Base-by-base conservation (phyloP, 139 green algal genomes). In the Volvox reticuliferus region DNA sequence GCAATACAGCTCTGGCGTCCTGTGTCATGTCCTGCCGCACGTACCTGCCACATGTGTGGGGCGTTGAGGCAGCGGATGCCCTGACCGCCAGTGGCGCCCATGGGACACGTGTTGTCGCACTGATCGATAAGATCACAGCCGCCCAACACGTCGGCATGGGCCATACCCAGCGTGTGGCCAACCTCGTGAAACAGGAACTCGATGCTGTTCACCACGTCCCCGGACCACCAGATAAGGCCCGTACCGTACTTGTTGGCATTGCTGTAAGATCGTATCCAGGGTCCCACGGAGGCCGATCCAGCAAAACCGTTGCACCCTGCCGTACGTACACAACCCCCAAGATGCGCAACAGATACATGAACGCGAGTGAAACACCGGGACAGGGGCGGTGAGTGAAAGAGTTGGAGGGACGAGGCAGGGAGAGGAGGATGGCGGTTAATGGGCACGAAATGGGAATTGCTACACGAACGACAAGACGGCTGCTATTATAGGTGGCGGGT, bases 11-110 rank as follows among this genome's bases (percentile, higher is more conserved):
- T 28, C 67, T 28, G 67, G 9, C 65, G 24, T 73, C 6, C 65
- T 73, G 65, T 73, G 2, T 2, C 24, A 73, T 28, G 16, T 73
- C 65, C 65, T 73, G 6, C 16, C 65, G 65, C 22, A 79, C 71
- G 26, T 35, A 89, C 68, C 84, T 89, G 84, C 36, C 36, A 89
- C 14, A 32, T 26, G 84, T 89, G 84, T 28, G 84, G 26, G 6
- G 84, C 68, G 84, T 89, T 89, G 36, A 81, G n/a, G 84, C 84
- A 89, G 65, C 65, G 81, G 61, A 87, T 87, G 81, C 81, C 82
- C 36, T 81, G 84, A 37, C 37, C 69, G 14, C 36, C 69, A 3
- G 28, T 30, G 2, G 26, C 37, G 26, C 68, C 68, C 84, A 89
- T 89, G 28, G 68, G 21, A n/a, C 84, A 89, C 9, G 84, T 82